Evolutionary conservation across 2,329 filamentous ascomycete genomes (phyloP), one percentile per base, ranked within the genome.

Genomic region (Arthrinium phaeospermum): DNA sequence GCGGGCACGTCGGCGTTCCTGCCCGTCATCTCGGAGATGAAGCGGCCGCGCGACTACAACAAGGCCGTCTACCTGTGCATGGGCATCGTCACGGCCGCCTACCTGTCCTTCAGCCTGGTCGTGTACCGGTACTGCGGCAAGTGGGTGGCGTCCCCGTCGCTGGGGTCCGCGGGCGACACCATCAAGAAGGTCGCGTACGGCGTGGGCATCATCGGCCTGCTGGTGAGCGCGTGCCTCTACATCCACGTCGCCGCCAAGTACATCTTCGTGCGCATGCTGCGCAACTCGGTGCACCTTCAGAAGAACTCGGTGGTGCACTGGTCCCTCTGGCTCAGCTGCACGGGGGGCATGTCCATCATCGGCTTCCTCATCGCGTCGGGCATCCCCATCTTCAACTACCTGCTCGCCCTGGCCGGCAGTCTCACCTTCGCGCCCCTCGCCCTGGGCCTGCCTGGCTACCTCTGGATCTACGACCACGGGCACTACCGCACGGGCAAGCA

Each of bases 11-110:
- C 86, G 0, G 88, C 89, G 1, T 92, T 91, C 76, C 81, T 92
- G 1, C 89, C 90, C 5, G 88, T 92, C 72, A 92, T 92, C 70
- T 88, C 87, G 0, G 91, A 92, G 81, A 92, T 92, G 90, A 83
- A 82, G 57, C 83, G 85, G 44, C 90, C 90, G 0, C 83, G 83
- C 27, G 88, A 91, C 75, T 92, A 88, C 79, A 85, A 85, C 73
- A 91, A 91, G 78, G 86, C 90, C 0, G 83, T 92, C 0, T 91
- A 86, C 76, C 79, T 86, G 19, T 90, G 87, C 79, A 90, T 91
- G 89, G 82, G 80, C 22, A 79, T 91, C 70, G 88, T 90, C 5
- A 87, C 86, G 0, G 83, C 85, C 0, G 86, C 86, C 0, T 92
- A 92, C 76, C 82, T 91, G 14, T 85, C 86, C 45, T 90, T 91